Conservation (phyloP, 352 stramenopile genomes). For the Phytopythium cucurbitacearum region DNA sequence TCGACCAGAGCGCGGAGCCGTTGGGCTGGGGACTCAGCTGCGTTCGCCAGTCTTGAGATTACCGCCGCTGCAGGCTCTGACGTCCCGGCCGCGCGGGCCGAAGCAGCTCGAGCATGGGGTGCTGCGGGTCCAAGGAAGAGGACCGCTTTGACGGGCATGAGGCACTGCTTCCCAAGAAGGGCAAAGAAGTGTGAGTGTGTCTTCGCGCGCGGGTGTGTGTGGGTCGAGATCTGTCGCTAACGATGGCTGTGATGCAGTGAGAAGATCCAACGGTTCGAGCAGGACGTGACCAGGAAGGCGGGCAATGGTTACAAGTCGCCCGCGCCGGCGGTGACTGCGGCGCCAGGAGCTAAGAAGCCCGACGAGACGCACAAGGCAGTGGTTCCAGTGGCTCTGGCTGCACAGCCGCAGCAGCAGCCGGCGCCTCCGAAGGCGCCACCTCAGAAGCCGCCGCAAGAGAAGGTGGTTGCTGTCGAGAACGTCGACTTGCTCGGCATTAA, state of each 20-base stretch:
- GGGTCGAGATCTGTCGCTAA: background rate
- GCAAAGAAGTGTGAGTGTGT: conserved; percentile 21
- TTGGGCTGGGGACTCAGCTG: too few species aligned
- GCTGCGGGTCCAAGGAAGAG: conserved; percentile 63
- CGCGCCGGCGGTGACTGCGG: conserved; percentile 19
- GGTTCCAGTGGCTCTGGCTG: conserved; percentile 11
- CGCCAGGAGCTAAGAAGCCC: conserved; percentile 19
- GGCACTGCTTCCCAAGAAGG: conserved; percentile 56
- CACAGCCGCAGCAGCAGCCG: conserved; percentile 10
- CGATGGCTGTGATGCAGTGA: conserved; percentile 13
- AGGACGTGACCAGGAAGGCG: conserved; percentile 26
- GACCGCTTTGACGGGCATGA: conserved; percentile 54
- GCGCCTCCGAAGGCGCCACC: conserved; percentile 14
- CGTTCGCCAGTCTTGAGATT: too few species aligned
- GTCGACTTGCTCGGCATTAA: conserved; percentile 46
- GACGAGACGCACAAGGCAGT: conserved; percentile 15
- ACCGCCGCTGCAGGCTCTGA: too few species aligned
- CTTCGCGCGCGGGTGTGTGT: background rate
- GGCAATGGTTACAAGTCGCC: conserved; percentile 24
- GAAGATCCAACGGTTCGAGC: conserved; percentile 20
- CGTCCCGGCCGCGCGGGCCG: too few species aligned
- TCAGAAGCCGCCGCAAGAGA: background rate
- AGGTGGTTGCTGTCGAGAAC: conserved; percentile 17
- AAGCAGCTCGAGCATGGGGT: conserved; percentile 35
- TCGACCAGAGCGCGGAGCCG: too few species aligned